Base-by-base conservation (phyloP, 805 yeast genomes). In the Myxozyma neglecta region DNA sequence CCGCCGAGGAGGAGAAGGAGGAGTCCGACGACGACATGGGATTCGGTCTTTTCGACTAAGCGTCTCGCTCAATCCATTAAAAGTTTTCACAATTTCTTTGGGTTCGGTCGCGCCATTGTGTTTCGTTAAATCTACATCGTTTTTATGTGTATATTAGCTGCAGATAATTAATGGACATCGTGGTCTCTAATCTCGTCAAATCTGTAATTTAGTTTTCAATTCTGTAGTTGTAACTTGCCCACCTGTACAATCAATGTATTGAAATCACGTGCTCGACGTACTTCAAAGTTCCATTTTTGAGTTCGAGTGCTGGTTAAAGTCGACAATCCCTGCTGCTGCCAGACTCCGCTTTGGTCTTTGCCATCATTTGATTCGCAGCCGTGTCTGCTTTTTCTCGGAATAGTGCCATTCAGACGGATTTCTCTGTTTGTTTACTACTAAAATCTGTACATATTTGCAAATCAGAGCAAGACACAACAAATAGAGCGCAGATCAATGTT, bases 31-130 rank as follows among this genome's bases (percentile, higher is more conserved):
- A 80, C 69, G 93, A 87, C 81, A 87, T 89, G 96, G 96, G 77
- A 67, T 86, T 88, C 88, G 96, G 96, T 85, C 88, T 94, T 80
- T 94, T 94, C 88, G 99, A 94, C 86, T 94, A 94, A 85, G 73
- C 75, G 62, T 42, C 54, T 46, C 40, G 43, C 24, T 35, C 34
- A 53, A 51, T 39, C 20, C 46, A 37, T 43, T 39, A 37, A 16
- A 24, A 20, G 24, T 40, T 29, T 24, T 40, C 18, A 54, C 47
- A 47, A 13, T 24, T 55, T 13, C 18, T 44, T 50, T 35, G 18
- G 48, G 53, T 40, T 6, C 45, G 53, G 53, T 36, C 20, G 48
- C 18, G 45, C 53, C 47, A 39, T 24, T 29, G 24, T 42, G 42
- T 47, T 42, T 39, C 13, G 16, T 39, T 40, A 37, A n/a, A 20